Conservation (phyloP, 768 basidiomycete species). For the Kondoa subrosea region DNA sequence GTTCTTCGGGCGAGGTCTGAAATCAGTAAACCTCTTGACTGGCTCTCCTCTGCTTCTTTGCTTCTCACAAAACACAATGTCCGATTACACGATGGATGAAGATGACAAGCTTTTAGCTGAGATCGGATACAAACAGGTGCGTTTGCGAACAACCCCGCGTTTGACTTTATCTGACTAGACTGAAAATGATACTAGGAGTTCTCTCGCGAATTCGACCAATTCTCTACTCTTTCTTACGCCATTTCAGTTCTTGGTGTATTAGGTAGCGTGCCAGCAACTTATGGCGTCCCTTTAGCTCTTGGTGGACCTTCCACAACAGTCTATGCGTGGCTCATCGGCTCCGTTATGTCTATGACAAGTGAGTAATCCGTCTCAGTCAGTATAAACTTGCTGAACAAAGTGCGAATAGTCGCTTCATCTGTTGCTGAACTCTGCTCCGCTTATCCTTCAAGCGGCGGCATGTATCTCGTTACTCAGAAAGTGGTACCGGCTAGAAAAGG, state of each 20-base stretch:
- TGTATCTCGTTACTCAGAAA: neutral
- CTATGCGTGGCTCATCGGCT: neutral
- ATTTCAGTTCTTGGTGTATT: slow-evolving; percentile 1
- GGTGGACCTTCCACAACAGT: neutral
- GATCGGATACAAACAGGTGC: no score
- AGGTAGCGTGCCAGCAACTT: neutral
- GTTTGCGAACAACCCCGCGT: no score
- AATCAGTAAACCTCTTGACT: no score
- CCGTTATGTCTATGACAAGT: neutral
- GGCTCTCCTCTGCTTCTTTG: no score
- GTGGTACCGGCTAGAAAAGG: neutral
- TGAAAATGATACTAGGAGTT: no score
- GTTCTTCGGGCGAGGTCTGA: no score
- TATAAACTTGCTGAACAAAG: neutral
- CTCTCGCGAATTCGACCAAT: neutral
- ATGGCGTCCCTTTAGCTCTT: neutral
- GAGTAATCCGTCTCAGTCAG: neutral
- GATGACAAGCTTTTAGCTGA: no score
- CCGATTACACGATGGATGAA: no score
- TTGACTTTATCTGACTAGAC: no score
- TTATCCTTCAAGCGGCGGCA: neutral
- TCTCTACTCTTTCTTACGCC: slow-evolving; percentile 2
- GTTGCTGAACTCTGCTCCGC: slow-evolving; percentile 1
- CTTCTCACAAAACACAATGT: no score
- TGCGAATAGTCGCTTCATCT: neutral